These are phyloP conservation scores for Gastrodia elata DNA, from an alignment of 106 monocot genomes.

Conservation along the genomic window DNA sequence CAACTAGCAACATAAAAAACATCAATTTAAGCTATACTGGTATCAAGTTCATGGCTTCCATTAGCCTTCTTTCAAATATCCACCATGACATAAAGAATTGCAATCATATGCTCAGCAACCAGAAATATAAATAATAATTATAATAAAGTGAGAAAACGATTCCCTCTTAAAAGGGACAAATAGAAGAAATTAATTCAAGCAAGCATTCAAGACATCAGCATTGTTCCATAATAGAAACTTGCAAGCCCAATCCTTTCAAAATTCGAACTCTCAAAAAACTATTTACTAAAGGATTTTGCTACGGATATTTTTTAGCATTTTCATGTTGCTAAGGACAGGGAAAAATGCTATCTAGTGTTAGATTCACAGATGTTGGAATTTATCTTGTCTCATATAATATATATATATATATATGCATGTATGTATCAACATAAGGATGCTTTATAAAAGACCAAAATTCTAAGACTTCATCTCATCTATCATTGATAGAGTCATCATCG, in stretches of 20 bases:
- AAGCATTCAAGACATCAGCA: neutral
- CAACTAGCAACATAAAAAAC: slow-evolving; percentile 41
- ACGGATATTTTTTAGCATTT: neutral
- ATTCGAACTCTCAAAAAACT: neutral
- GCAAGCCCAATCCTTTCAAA: neutral
- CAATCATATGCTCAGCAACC: neutral
- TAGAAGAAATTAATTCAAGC: neutral
- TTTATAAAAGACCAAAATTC: neutral
- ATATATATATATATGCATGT: no score
- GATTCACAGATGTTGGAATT: neutral
- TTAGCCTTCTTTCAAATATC: neutral
- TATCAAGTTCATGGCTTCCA: neutral
- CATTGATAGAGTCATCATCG: no score
- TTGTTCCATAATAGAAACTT: neutral
- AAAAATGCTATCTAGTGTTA: neutral
- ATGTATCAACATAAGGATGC: no score
- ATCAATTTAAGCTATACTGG: neutral
- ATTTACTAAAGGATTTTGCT: neutral
- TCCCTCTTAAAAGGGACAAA: neutral
- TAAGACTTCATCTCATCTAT: no score
- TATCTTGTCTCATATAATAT: no score
- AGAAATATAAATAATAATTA: neutral
- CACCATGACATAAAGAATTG: neutral
- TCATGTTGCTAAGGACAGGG: neutral
- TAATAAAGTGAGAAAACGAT: neutral